Evolutionary conservation across 768 basidiomycete species (phyloP).

Genomic region (Hemileccinum impolitum): DNA sequence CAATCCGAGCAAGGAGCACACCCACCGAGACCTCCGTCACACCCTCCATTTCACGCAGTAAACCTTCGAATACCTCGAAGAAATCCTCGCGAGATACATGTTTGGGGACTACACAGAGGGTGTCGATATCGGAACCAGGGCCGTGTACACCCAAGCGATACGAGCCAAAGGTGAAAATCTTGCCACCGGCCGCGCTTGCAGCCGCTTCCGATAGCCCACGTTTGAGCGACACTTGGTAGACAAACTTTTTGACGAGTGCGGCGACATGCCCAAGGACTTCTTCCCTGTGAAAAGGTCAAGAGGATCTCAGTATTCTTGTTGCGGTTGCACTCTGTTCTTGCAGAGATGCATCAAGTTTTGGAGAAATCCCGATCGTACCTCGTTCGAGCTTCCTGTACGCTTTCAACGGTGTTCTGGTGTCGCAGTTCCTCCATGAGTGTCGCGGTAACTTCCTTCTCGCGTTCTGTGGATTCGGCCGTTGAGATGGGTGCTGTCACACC

Average conservation of each 20-base stretch:
- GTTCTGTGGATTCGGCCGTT: slow-evolving; percentile 63
- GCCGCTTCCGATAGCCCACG: slow-evolving; percentile 85
- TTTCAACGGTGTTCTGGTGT: slow-evolving; percentile 84
- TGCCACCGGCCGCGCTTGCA: slow-evolving; percentile 88
- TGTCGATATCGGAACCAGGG: slow-evolving; percentile 95
- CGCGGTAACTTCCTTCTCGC: slow-evolving; percentile 78
- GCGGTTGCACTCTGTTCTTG: not conserved
- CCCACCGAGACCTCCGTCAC: slow-evolving; percentile 87
- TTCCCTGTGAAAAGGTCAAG: slow-evolving; percentile 57
- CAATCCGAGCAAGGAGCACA: slow-evolving; percentile 14
- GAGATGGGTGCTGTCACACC: slow-evolving; percentile 89
- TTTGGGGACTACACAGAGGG: slow-evolving; percentile 95
- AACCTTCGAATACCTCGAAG: slow-evolving; percentile 84
- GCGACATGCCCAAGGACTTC: slow-evolving; percentile 88
- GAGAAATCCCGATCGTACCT: slow-evolving; percentile 51
- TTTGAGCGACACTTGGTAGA: slow-evolving; percentile 72
- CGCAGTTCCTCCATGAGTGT: slow-evolving; percentile 90
- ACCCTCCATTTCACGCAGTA: slow-evolving; percentile 82
- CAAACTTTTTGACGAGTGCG: slow-evolving; percentile 89
- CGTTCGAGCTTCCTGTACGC: slow-evolving; percentile 79
- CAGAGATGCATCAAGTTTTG: not conserved
- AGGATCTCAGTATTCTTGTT: slow-evolving; percentile 21
- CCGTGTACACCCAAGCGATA: slow-evolving; percentile 98
- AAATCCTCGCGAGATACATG: slow-evolving; percentile 96
- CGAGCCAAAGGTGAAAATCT: slow-evolving; percentile 98